Conservation (phyloP, 2,329 filamentous ascomycete genomes). For the Xylaria arbuscula region DNA sequence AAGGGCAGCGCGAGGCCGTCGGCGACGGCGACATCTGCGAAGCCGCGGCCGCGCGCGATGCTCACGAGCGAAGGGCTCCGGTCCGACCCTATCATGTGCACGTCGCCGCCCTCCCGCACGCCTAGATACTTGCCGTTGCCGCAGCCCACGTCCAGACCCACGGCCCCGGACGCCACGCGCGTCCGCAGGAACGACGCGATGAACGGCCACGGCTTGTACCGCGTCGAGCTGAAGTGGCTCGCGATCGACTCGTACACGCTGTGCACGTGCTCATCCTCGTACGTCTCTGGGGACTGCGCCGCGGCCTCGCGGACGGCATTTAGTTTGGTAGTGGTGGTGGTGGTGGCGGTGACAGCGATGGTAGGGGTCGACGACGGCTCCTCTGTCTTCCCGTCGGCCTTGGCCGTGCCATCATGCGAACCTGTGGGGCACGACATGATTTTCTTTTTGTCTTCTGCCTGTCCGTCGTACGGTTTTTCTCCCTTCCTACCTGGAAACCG, state of each 20-base stretch:
- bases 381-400: slow-evolving; percentile 23
- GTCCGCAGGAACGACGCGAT: slow-evolving; percentile 80
- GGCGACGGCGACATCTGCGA: slow-evolving; percentile 73
- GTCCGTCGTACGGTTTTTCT: slow-evolving; percentile 19
- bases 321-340: not conserved
- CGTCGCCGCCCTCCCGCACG: slow-evolving; percentile 70
- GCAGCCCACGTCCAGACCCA: slow-evolving; percentile 93
- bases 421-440: slow-evolving; percentile 38
- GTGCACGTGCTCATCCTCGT: slow-evolving; percentile 91
- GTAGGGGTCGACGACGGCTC: slow-evolving; percentile 5
- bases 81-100: slow-evolving; percentile 88
- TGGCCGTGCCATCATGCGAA: slow-evolving; percentile 41
- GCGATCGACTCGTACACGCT: slow-evolving; percentile 90
- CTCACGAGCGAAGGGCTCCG: slow-evolving; percentile 71
- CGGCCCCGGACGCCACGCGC: slow-evolving; percentile 70
- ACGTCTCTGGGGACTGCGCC: slow-evolving; percentile 58
- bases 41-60: slow-evolving; percentile 55
- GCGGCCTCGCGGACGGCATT: slow-evolving; percentile 34
- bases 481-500: slow-evolving; percentile 3
- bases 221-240: slow-evolving; percentile 83
- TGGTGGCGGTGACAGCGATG: not conserved
- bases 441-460: slow-evolving; percentile 6
- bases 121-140: slow-evolving; percentile 96
- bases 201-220: slow-evolving; percentile 90
- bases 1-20: slow-evolving; percentile 89